Conservation (phyloP, 108 stramenopile species). For the Hondaea fermentalgiana region DNA sequence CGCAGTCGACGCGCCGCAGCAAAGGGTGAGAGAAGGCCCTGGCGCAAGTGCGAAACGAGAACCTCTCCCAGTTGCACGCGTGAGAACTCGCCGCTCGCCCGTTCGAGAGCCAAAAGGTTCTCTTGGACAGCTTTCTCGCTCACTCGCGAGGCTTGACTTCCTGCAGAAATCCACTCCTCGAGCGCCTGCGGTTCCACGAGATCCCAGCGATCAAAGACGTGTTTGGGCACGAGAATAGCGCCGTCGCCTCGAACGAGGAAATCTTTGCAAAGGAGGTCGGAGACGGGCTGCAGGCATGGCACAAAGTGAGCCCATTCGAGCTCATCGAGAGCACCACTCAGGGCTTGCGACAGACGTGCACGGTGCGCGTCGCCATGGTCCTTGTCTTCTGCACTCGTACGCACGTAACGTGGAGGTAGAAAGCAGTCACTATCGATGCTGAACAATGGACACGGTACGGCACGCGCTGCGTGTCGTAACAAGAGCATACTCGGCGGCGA, state of each 20-base stretch:
- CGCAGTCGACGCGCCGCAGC: background rate
- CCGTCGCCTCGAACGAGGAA: background rate
- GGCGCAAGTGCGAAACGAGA: background rate
- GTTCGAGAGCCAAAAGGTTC: background rate
- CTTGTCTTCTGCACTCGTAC: background rate
- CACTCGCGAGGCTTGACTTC: background rate
- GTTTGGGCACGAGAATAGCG: background rate
- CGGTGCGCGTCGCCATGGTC: background rate
- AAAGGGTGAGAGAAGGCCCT: background rate
- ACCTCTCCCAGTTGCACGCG: background rate
- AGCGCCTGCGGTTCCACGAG: background rate
- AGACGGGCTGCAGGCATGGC: background rate
- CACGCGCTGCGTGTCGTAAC: background rate
- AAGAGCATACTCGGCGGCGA: background rate
- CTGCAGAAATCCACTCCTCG: background rate
- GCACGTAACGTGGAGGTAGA: background rate
- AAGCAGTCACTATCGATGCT: background rate
- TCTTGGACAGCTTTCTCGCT: background rate
- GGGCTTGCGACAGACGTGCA: background rate
- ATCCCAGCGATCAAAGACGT: background rate
- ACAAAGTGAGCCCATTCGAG: background rate
- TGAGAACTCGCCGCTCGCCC: background rate
- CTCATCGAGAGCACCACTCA: background rate
- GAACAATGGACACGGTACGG: background rate
- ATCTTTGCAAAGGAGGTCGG: background rate